Evolutionary conservation across 2,329 filamentous ascomycete genomes (phyloP), one percentile per base, ranked within the genome.

Genomic region (Teratosphaeriaceae sp.): DNA sequence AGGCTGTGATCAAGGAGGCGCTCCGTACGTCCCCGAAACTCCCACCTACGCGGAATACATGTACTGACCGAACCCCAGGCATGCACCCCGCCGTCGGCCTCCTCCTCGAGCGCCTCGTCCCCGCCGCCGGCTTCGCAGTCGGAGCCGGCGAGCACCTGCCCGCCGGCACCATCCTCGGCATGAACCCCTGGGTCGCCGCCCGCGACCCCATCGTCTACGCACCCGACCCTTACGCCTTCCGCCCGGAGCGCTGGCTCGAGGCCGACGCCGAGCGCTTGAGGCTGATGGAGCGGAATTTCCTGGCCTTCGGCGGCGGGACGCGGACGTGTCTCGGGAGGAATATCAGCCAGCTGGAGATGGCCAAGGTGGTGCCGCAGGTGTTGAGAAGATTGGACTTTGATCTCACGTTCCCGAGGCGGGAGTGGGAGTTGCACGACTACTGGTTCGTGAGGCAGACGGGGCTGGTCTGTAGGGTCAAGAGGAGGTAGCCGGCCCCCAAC

Each of bases 171-270:
- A 55, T 64, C 3, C 57, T 72, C 7, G 69, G 68, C 5, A 60
- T 70, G 29, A 72, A 70, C 38, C 54, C 68, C 0, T 70, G 67
- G 61, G 65, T 68, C 1, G 44, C 70, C 0, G 66, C 72, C 15
- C 56, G 60, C 11, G 60, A 72, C 34, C 50, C 53, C 3, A 44
- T 49, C 0, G 55, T 72, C 2, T 75, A 67, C 40, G 50, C 50
- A 39, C 34, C 40, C 16, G 53, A 56, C 36, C 49, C 53, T 15
- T 47, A 57, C 0, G 29, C 39, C 3, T 74, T 66, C 46, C 48
- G 55, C 16, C 71, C 71, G 0, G 69, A 72, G 44, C 54, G 72
- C 18, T 74, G 71, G 71, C 48, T 73, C 2, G 60, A 64, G 18
- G 36, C 46, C 8, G 44, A 44, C 15, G 44, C 43, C 16, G n/a